A percentile compares a stretch with the other conserved stretches of the same genome.
phyloP scores from a whole-genome alignment of 305 asterid genomes.

The Fraxinus greggii region DNA sequence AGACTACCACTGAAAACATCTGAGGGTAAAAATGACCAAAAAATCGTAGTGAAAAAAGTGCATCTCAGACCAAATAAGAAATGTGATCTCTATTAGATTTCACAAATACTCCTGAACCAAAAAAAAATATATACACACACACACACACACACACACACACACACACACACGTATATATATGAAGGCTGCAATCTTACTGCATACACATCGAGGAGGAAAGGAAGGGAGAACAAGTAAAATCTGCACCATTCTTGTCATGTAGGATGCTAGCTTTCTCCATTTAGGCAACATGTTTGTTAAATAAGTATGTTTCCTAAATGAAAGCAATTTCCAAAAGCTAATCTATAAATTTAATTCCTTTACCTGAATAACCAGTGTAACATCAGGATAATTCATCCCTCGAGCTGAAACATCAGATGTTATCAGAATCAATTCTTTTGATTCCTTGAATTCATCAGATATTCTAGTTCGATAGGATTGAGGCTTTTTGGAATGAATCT shows the following conservation, averaged over 20 bases:
- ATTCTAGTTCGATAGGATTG: conserved; percentile 70
- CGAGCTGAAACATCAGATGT: conserved; percentile 82
- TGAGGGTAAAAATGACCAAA: not conserved
- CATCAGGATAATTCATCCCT: conserved; percentile 90
- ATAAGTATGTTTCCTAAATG: not conserved
- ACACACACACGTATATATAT: no score
- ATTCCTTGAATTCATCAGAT: conserved; percentile 76
- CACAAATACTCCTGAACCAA: not conserved
- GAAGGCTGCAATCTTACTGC: not conserved
- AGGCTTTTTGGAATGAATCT: conserved; percentile 77
- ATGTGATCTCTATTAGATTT: not conserved
- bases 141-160: no score
- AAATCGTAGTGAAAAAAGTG: not conserved
- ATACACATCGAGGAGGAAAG: conserved; percentile 3
- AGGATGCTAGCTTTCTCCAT: not conserved
- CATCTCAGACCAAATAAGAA: not conserved
- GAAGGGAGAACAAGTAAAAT: not conserved
- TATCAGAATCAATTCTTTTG: conserved; percentile 62
- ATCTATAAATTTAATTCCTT: not conserved
- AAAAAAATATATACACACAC: no score
- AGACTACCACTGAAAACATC: not conserved
- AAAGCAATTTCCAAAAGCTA: not conserved
- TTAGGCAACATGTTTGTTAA: not conserved
- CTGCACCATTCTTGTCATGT: not conserved
- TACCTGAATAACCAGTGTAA: conserved; percentile 84